A percentile compares a stretch with the other conserved stretches of the same genome.
Evolutionary conservation across 257 asterid species (phyloP).

Genomic region (Solanum dulcamara): DNA sequence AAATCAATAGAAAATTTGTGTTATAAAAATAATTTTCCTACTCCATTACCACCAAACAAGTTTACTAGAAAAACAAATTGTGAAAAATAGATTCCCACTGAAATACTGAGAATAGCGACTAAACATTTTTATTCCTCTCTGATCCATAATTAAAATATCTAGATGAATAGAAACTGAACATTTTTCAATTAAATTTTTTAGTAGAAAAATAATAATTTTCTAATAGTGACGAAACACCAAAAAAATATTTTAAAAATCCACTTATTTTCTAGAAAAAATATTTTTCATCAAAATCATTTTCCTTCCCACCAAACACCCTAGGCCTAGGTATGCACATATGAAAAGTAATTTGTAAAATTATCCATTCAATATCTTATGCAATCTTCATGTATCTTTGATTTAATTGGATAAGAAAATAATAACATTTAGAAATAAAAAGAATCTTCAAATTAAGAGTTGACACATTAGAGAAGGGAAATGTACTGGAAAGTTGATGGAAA

Average conservation of each 20-base stretch:
- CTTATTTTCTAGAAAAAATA: background rate
- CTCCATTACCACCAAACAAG: background rate
- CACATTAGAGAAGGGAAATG: background rate
- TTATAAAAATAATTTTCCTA: too few relatives aligned
- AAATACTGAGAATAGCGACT: background rate
- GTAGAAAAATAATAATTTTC: too few relatives aligned
- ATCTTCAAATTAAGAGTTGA: background rate
- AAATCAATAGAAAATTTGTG: background rate
- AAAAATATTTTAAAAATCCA: too few relatives aligned
- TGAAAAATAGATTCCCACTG: background rate
- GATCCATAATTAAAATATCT: background rate
- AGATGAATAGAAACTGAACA: background rate
- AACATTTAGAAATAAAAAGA: background rate
- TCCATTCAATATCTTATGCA: background rate
- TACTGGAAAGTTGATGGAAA: conserved; percentile 16
- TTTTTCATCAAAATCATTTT: background rate
- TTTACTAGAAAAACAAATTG: too few relatives aligned
- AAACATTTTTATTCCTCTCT: too few relatives aligned
- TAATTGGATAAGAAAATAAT: background rate
- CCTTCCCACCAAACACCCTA: background rate
- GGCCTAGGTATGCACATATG: background rate
- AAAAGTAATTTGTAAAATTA: background rate
- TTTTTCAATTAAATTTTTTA: background rate
- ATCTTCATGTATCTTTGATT: background rate
- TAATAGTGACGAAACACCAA: too few relatives aligned